Evolutionary conservation across 1,284 basidiomycete genomes (phyloP), one percentile per base, ranked within the genome.

Genomic region (Meira miltonrushii): DNA sequence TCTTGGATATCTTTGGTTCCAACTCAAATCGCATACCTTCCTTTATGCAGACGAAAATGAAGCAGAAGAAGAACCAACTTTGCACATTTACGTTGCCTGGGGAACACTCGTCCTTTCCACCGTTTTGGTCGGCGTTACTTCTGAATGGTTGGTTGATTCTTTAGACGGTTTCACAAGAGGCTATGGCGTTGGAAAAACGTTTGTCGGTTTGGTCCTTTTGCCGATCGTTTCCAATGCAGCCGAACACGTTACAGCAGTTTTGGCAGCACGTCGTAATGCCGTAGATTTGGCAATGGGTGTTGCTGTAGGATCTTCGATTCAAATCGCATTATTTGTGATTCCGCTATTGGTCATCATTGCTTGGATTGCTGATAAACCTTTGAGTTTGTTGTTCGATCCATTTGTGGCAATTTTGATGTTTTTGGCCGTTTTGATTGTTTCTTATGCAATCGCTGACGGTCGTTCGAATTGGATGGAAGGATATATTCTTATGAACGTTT

Each of bases 241-340:
- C 15, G 71, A 74, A 56, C 71, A 74, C 54, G 40, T 65, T 44
- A 67, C 69, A 1, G 71, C 71, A 25, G 69, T 74, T 38, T 66
- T 65, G 21, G 67, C 67, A 46, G 65, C 71, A 9, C 64, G 62
- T 61, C 69, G 71, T 62, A 68, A 72, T 65, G 71, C 71, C 54
- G 67, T 74, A 51, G 68, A 74, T 47, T 61, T 74, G 48, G 64
- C 68, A 1, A 65, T 62, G 50, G 64, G 62, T 23, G 69, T 74
- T 15, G 71, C 71, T 2, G 71, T 74, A 23, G 71, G 71, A 50
- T 65, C 63, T 1, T 70, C 68, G 1, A 74, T 74, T 55, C 71
- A 74, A 58, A 74, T 74, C 37, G 64, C 69, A 1, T 61, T 72
- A 23, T 74, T 74, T 46, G 71, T 74, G 13, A 64, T 74, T 25